A percentile compares a stretch with the other conserved stretches of the same genome.
Conservation (phyloP, 768 basidiomycete genomes). For the Macrolepiota dolichaula region DNA sequence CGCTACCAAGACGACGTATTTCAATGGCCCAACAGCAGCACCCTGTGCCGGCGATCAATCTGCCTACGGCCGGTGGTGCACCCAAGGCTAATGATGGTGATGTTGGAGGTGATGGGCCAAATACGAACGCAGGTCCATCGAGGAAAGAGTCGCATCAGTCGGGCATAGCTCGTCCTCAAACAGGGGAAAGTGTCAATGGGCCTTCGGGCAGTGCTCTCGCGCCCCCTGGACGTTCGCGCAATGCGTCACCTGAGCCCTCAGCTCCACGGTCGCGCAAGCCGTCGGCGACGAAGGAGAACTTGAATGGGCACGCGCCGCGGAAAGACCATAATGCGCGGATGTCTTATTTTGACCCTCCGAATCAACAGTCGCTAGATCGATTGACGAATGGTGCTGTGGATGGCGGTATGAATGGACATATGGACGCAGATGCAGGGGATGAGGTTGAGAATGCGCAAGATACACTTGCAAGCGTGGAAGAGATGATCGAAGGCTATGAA, state of each 20-base stretch:
- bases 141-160: constrained; percentile 8
- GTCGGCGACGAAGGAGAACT: constrained; percentile 26
- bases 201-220: constrained; percentile 14
- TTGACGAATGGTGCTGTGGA: constrained; percentile 36
- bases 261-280: constrained; percentile 22
- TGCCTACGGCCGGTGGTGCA: neutral
- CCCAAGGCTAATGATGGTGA: neutral
- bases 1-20: constrained; percentile 17
- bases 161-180: neutral
- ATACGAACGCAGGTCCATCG: neutral
- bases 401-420: constrained; percentile 24
- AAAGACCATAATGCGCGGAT: constrained; percentile 69
- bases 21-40: constrained; percentile 18
- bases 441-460: constrained; percentile 63
- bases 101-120: neutral
- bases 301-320: constrained; percentile 29
- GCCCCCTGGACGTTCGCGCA: constrained; percentile 22
- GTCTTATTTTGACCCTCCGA: constrained; percentile 79
- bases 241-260: constrained; percentile 16
- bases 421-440: constrained; percentile 59
- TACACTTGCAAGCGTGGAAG: constrained; percentile 89
- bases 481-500: constrained; percentile 98
- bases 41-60: neutral
- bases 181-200: neutral
- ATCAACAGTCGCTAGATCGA: constrained; percentile 71